phyloP scores from a whole-genome alignment of 805 yeast genomes.

The Spathaspora girioi region DNA sequence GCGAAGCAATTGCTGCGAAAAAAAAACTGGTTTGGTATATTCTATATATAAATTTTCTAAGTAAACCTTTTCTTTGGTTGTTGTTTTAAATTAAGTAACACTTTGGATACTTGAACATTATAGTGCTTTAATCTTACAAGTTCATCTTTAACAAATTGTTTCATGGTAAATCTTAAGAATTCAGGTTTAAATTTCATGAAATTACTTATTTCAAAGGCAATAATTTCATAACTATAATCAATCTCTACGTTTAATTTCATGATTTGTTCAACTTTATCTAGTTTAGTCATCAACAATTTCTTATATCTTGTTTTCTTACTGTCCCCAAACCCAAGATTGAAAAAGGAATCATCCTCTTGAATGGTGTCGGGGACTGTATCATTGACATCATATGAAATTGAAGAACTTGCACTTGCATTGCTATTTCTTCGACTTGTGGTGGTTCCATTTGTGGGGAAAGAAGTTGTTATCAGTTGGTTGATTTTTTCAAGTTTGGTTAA shows the following conservation, averaged over 20 bases:
- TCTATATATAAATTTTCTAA: too few relatives aligned
- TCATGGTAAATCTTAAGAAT: conserved; percentile 36
- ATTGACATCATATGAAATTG: conserved; percentile 14
- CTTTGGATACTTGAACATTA: conserved; percentile 3
- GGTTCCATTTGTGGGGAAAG: background rate
- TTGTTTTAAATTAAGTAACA: background rate
- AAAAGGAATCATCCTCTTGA: conserved; percentile 18
- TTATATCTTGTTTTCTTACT: conserved; percentile 48
- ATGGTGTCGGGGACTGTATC: conserved; percentile 10
- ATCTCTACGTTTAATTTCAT: conserved; percentile 44
- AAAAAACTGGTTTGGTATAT: background rate
- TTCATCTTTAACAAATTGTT: conserved; percentile 18
- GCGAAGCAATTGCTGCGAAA: background rate
- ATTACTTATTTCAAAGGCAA: conserved; percentile 62
- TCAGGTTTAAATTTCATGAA: conserved; percentile 49
- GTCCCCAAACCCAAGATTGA: conserved; percentile 37
- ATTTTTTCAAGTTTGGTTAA: conserved; percentile 22
- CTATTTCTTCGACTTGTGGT: background rate
- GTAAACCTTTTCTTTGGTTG: background rate
- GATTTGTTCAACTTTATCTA: conserved; percentile 41
- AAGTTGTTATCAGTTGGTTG: background rate
- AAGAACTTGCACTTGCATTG: conserved; percentile 6
- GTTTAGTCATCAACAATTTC: conserved; percentile 34
- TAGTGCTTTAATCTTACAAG: conserved; percentile 7
- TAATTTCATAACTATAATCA: conserved; percentile 51